A percentile compares a stretch with the other conserved stretches of the same genome.
Conservation (phyloP, 441 rosid genomes). For the Gossypium schwendimanii region DNA sequence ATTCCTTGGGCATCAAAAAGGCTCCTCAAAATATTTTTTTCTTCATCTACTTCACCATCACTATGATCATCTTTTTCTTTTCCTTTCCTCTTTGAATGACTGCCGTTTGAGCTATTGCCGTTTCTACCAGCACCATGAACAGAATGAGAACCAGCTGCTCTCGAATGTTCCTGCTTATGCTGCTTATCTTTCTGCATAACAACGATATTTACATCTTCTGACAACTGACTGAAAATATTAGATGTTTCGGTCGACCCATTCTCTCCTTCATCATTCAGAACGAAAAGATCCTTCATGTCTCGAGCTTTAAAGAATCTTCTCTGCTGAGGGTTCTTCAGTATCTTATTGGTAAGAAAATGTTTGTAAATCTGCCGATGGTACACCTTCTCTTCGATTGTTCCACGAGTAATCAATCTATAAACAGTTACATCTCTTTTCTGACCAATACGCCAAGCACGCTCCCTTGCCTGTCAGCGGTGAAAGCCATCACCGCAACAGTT, state of each 20-base stretch:
- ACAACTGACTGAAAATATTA: conserved; percentile 73
- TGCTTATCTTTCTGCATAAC: conserved; percentile 38
- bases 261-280: conserved; percentile 61
- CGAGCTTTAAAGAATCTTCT: conserved; percentile 90
- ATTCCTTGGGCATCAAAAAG: conserved; percentile 83
- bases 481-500: conserved; percentile 11
- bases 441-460: conserved; percentile 99
- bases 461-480: conserved; percentile 70
- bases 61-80: conserved; percentile 38
- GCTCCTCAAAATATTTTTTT: conserved; percentile 65
- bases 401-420: conserved; percentile 84
- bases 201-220: conserved; percentile 60
- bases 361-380: conserved; percentile 95
- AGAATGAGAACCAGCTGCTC: conserved; percentile 18
- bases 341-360: conserved; percentile 90
- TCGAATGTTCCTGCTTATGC: conserved; percentile 20
- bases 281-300: conserved; percentile 91
- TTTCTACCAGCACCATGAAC: conserved; percentile 24
- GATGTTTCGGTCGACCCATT: conserved; percentile 75
- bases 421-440: conserved; percentile 84
- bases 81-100: conserved; percentile 34
- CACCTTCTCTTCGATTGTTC: conserved; percentile 96
- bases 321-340: conserved; percentile 92
- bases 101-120: conserved; percentile 23
- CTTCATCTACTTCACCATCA: conserved; percentile 52